Evolutionary conservation across 2,329 filamentous ascomycete genomes (phyloP).

Genomic region (Aspergillus amoenus): DNA sequence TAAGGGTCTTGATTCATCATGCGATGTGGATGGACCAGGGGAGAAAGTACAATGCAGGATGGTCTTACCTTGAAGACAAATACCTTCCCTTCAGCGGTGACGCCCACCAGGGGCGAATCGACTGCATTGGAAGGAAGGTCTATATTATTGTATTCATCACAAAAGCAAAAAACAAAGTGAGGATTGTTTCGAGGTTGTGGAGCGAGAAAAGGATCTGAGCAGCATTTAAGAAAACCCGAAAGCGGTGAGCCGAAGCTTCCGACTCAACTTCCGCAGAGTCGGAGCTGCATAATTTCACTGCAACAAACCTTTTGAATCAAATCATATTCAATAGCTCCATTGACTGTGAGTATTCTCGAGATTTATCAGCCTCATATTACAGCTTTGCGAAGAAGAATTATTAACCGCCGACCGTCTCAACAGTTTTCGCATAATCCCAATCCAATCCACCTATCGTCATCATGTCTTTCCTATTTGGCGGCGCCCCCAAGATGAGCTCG

Average conservation of each 20-base stretch:
- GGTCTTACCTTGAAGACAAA: constrained; percentile 36
- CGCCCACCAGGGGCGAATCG: constrained; percentile 38
- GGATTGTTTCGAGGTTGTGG: constrained; percentile 14
- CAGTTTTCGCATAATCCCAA: not conserved
- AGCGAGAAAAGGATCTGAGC: constrained; percentile 12
- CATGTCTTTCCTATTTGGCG: constrained; percentile 74
- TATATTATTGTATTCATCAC: constrained; percentile 1
- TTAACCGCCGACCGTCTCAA: not conserved
- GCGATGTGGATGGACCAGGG: constrained; percentile 8
- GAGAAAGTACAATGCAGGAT: constrained; percentile 9
- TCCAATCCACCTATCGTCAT: constrained; percentile 27
- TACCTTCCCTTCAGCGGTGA: constrained; percentile 31
- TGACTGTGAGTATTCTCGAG: not conserved
- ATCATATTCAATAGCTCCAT: not conserved
- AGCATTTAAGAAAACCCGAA: constrained; percentile 16
- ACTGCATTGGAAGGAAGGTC: constrained; percentile 35
- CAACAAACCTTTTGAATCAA: constrained; percentile 1
- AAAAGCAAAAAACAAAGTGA: constrained; percentile 11
- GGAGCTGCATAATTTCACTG: constrained; percentile 5
- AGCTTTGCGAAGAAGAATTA: not conserved
- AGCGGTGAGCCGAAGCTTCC: constrained; percentile 18
- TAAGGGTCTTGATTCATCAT: constrained; percentile 47
- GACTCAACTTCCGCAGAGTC: constrained; percentile 16
- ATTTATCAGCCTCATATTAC: not conserved
- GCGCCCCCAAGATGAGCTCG: constrained; percentile 79